Percentiles rank a stretch among this genome's conserved stretches.
Conservation (phyloP, 2,329 filamentous ascomycete genomes). For the Neodidymelliopsis sp. region DNA sequence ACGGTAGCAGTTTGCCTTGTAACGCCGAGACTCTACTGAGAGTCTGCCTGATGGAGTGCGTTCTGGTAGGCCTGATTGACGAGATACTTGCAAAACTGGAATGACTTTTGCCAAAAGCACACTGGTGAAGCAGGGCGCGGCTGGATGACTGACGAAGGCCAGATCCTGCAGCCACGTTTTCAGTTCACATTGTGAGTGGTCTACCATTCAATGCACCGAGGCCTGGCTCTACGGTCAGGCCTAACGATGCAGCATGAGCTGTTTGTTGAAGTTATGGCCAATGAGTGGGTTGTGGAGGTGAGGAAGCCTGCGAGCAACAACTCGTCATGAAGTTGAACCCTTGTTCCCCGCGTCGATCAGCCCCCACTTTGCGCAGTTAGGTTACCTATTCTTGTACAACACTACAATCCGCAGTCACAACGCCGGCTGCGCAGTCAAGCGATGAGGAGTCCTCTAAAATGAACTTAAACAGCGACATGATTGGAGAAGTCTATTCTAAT, state of each 20-base stretch:
- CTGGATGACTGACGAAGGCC: constrained; percentile 10
- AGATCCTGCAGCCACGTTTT: constrained; percentile 7
- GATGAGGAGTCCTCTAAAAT: constrained; percentile 4
- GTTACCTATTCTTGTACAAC: constrained; percentile 14
- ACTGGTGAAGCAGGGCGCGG: constrained; percentile 25
- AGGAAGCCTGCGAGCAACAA: constrained; percentile 5
- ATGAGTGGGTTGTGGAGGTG: constrained; percentile 10
- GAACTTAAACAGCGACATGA: not conserved
- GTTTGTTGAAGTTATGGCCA: constrained; percentile 8
- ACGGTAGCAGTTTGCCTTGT: constrained; percentile 27
- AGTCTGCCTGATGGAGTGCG: constrained; percentile 32
- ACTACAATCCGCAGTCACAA: constrained; percentile 15
- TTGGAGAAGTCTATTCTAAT: constrained; percentile 1
- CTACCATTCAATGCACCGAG: not conserved
- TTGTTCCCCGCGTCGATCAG: constrained; percentile 12
- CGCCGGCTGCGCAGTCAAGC: constrained; percentile 1
- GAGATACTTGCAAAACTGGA: constrained; percentile 16
- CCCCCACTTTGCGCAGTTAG: constrained; percentile 13
- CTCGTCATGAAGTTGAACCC: constrained; percentile 3
- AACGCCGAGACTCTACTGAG: constrained; percentile 20
- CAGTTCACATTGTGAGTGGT: constrained; percentile 1
- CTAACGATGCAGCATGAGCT: constrained; percentile 4
- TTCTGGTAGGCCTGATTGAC: constrained; percentile 21
- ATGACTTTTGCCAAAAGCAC: constrained; percentile 20
- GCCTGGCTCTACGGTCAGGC: constrained; percentile 10